Conservation (phyloP, 2,329 filamentous ascomycete genomes). For the Xenosphaeropsis pyriputrescens region DNA sequence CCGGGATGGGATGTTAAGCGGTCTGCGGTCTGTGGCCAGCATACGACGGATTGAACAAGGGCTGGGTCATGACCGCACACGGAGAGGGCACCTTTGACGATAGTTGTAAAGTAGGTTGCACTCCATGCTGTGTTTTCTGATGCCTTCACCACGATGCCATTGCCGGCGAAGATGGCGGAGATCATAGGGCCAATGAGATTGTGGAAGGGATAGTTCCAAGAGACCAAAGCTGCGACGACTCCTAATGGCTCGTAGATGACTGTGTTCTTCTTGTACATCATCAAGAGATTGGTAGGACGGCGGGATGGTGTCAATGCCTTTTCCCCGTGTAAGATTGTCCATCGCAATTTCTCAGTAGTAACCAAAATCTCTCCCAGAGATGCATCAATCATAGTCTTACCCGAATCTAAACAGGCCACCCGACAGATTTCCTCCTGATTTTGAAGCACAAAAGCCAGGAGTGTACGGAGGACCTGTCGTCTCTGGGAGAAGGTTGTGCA, state of each 20-base stretch:
- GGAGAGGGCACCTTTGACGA: conserved; percentile 63
- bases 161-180: conserved; percentile 79
- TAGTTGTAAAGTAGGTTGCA: conserved; percentile 63
- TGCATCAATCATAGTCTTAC: conserved; percentile 92
- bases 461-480: conserved; percentile 62
- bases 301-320: conserved; percentile 55
- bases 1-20: conserved; percentile 73
- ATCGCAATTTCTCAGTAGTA: conserved; percentile 84
- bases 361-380: conserved; percentile 89
- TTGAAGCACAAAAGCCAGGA: conserved; percentile 73
- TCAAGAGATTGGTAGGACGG: conserved; percentile 78
- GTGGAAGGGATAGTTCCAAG: conserved; percentile 97
- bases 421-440: conserved; percentile 79
- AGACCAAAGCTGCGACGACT: conserved; percentile 82
- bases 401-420: conserved; percentile 79
- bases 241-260: conserved; percentile 87
- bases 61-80: conserved; percentile 73
- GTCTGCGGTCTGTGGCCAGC: conserved; percentile 73
- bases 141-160: conserved; percentile 83
- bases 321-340: conserved; percentile 87
- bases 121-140: conserved; percentile 96
- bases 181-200: conserved; percentile 88
- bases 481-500: conserved; percentile 65
- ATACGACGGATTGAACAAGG: conserved; percentile 72
- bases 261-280: conserved; percentile 89